Conservation (phyloP, 305 asterid genomes). For the Petunia hybrid region DNA sequence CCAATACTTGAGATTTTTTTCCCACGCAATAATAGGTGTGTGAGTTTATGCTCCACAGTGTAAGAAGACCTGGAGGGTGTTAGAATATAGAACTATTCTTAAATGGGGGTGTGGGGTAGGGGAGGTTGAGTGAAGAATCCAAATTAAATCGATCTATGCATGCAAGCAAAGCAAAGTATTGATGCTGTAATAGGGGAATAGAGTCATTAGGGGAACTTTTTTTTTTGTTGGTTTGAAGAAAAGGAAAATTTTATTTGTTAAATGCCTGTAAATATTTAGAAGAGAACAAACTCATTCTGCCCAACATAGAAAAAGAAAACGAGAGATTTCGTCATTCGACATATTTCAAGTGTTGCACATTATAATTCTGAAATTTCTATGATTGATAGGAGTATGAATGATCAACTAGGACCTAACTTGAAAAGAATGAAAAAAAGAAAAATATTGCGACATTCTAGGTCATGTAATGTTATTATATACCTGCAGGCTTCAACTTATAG, state of each 20-base stretch:
- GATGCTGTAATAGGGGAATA: constrained; percentile 5
- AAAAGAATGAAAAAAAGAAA: not conserved
- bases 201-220: not conserved
- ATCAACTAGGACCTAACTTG: no score
- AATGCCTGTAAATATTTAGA: not conserved
- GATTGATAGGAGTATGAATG: not conserved
- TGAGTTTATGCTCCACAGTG: no score
- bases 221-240: not conserved
- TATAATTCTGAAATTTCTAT: not conserved
- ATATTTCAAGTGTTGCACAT: not conserved
- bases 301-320: not conserved
- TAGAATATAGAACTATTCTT: not conserved
- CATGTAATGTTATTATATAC: not conserved
- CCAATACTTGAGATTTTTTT: no score
- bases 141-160: not conserved
- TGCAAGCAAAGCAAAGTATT: not conserved
- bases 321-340: not conserved
- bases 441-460: not conserved
- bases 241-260: not conserved
- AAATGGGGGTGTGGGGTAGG: not conserved
- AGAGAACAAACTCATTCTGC: not conserved
- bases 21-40: no score
- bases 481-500: not conserved
- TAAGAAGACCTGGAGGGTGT: not conserved
- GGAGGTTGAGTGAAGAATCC: not conserved